phyloP scores from a whole-genome alignment of 768 basidiomycete genomes.

The Amanita polypyramis region DNA sequence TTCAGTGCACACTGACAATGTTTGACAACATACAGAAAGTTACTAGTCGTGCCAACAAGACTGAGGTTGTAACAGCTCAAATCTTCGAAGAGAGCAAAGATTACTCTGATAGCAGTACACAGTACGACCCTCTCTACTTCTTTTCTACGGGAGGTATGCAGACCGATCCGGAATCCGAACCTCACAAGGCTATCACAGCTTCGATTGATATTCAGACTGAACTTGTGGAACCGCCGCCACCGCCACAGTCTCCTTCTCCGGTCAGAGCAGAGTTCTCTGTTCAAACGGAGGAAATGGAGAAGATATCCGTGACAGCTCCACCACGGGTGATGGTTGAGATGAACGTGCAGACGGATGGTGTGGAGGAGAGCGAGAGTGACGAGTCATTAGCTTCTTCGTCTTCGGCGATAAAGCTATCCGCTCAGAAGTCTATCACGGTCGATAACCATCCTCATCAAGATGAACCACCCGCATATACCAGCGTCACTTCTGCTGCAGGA shows the following conservation, averaged over 20 bases:
- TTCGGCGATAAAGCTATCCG: constrained; percentile 61
- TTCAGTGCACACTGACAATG: constrained; percentile 1
- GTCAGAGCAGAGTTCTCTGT: not conserved
- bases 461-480: constrained; percentile 66
- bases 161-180: constrained; percentile 39
- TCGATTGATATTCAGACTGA: constrained; percentile 55
- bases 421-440: constrained; percentile 40
- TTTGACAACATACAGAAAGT: constrained; percentile 42
- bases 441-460: constrained; percentile 25
- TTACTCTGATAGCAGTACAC: constrained; percentile 65
- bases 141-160: constrained; percentile 37
- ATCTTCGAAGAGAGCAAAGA: constrained; percentile 55
- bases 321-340: constrained; percentile 37
- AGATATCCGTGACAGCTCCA: not conserved
- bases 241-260: constrained; percentile 19
- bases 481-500: not conserved
- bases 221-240: constrained; percentile 14
- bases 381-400: constrained; percentile 65
- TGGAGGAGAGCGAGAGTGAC: constrained; percentile 28
- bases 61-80: constrained; percentile 29
- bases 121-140: constrained; percentile 54
- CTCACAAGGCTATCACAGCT: constrained; percentile 33
- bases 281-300: not conserved
- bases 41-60: constrained; percentile 43
- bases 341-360: constrained; percentile 55